These are phyloP conservation scores for Dentipellis fragilis DNA, from an alignment of 768 basidiomycete species.

Conservation along the genomic window DNA sequence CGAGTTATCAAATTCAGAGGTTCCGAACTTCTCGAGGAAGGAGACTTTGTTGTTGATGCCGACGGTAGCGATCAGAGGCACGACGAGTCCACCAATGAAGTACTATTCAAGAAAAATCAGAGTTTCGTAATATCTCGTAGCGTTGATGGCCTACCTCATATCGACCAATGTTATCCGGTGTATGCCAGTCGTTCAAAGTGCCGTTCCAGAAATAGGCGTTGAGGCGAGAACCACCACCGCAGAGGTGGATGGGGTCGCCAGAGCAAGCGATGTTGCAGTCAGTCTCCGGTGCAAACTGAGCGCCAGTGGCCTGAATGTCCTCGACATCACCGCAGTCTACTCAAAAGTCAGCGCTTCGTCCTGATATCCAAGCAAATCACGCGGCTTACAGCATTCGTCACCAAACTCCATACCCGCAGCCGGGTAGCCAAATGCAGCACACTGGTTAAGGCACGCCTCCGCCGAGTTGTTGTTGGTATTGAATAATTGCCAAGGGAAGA, in stretches of 20 bases:
- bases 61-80: conserved; percentile 65
- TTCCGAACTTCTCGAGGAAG: conserved; percentile 69
- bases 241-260: conserved; percentile 60
- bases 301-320: conserved; percentile 35
- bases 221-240: conserved; percentile 49
- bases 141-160: conserved; percentile 48
- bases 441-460: conserved; percentile 54
- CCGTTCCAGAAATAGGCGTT: conserved; percentile 25
- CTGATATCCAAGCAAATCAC: neutral
- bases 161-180: conserved; percentile 49
- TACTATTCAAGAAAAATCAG: conserved; percentile 20
- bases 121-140: too few relatives aligned
- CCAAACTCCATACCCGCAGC: conserved; percentile 64
- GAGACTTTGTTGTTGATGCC: conserved; percentile 77
- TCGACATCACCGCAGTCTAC: conserved; percentile 62
- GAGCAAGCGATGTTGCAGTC: conserved; percentile 47
- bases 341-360: neutral
- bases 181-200: conserved; percentile 50
- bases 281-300: conserved; percentile 22
- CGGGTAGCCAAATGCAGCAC: conserved; percentile 61
- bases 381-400: conserved; percentile 60
- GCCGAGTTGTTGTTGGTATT: conserved; percentile 55
- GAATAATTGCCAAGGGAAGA: conserved; percentile 54
- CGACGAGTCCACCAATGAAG: conserved; percentile 48
- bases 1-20: conserved; percentile 48